Percentiles rank a stretch among this genome's conserved stretches.
Conservation (phyloP, 208 protist genomes). For the Trypanosoma conorhini region DNA sequence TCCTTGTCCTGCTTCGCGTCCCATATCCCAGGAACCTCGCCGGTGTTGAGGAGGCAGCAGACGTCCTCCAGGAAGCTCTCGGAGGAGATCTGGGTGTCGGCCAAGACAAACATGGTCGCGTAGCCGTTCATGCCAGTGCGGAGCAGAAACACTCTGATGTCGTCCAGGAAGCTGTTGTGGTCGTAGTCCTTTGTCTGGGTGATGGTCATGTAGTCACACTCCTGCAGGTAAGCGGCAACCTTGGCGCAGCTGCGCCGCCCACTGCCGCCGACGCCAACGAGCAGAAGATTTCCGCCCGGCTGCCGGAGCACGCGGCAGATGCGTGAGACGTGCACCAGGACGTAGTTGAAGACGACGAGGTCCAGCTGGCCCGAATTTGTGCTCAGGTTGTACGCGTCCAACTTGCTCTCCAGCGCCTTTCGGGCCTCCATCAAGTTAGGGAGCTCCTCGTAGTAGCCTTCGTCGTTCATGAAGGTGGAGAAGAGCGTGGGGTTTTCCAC, state of each 20-base stretch:
- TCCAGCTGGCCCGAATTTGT: constrained; percentile 82
- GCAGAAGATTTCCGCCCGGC: constrained; percentile 95
- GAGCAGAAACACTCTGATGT: constrained; percentile 93
- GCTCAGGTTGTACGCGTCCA: constrained; percentile 90
- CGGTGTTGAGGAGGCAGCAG: constrained; percentile 97
- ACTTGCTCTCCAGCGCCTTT: constrained; percentile 78
- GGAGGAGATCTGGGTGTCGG: constrained; percentile 96
- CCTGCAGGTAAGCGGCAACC: constrained; percentile 93
- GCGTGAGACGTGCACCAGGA: constrained; percentile 95
- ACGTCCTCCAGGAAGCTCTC: constrained; percentile 97
- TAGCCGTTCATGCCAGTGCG: constrained; percentile 93
- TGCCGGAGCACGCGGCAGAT: constrained; percentile 96
- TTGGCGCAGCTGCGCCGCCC: constrained; percentile 94
- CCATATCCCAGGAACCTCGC: constrained; percentile 95
- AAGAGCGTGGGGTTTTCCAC: constrained; percentile 63
- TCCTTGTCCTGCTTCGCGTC: constrained; percentile 94
- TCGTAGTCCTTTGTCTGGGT: constrained; percentile 95
- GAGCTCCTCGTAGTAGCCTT: constrained; percentile 90
- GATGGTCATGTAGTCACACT: constrained; percentile 94
- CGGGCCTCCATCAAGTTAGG: constrained; percentile 70
- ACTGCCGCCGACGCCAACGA: constrained; percentile 97
- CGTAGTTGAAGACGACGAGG: constrained; percentile 97
- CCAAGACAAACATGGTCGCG: constrained; percentile 95
- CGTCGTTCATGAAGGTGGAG: constrained; percentile 82
- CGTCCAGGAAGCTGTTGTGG: constrained; percentile 95